A percentile compares a stretch with the other conserved stretches of the same genome.
These are phyloP conservation scores for Drechmeria coniospora DNA, from an alignment of 2,329 filamentous ascomycete species.

Conservation along the genomic window DNA sequence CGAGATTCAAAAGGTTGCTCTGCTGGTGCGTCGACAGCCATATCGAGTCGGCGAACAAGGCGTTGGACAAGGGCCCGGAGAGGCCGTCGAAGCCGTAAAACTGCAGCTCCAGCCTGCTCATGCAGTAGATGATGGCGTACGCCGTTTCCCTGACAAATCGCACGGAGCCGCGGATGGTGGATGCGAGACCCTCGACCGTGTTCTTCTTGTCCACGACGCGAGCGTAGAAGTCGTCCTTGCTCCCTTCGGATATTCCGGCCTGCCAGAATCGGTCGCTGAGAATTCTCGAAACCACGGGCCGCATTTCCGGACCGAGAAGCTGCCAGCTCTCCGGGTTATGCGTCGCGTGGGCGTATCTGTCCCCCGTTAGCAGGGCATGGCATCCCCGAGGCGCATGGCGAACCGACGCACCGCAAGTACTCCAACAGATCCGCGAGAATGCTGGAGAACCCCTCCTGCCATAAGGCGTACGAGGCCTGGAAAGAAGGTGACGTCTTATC, in stretches of 20 bases:
- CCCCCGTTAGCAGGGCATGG: too few species aligned
- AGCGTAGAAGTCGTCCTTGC: conserved; percentile 91
- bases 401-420: conserved; percentile 47
- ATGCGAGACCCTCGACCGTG: conserved; percentile 86
- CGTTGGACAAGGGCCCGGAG: conserved; percentile 65
- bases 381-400: too few species aligned
- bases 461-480: conserved; percentile 62
- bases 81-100: conserved; percentile 87
- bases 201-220: conserved; percentile 76
- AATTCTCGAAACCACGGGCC: conserved; percentile 61
- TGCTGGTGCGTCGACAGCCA: conserved; percentile 84
- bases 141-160: conserved; percentile 82
- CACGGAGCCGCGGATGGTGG: conserved; percentile 77
- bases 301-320: conserved; percentile 59
- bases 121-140: conserved; percentile 87
- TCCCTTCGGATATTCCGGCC: conserved; percentile 88
- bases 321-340: conserved; percentile 79
- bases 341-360: conserved; percentile 74
- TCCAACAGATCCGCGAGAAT: conserved; percentile 79
- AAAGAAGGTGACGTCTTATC: conserved; percentile 60
- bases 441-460: conserved; percentile 65
- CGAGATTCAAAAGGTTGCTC: conserved; percentile 80
- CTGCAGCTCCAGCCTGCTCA: conserved; percentile 71
- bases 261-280: conserved; percentile 97
- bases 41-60: conserved; percentile 69